Conservation (phyloP, 257 asterid species). For the Primulina tabacum region DNA sequence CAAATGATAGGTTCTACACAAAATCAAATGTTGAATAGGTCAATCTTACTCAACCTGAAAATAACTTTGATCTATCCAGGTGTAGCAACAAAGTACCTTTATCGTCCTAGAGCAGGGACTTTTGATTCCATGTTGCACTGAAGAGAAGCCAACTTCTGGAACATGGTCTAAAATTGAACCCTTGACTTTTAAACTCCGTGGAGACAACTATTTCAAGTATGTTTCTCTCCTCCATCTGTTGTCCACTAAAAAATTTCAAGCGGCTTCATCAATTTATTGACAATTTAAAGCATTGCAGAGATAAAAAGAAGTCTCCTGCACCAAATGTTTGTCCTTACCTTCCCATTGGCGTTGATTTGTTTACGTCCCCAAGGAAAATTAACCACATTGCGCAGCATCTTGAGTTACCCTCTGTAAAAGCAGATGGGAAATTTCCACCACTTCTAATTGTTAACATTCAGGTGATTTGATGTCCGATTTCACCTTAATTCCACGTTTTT, state of each 20-base stretch:
- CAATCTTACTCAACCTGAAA: slow-evolving; percentile 4
- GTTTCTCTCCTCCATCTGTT: slow-evolving; percentile 9
- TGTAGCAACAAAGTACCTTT: slow-evolving; percentile 53
- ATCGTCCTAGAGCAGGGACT: slow-evolving; percentile 78
- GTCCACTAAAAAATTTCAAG: background rate
- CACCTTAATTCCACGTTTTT: background rate
- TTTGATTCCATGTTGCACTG: slow-evolving; percentile 52
- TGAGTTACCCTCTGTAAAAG: slow-evolving; percentile 60
- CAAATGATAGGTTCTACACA: background rate
- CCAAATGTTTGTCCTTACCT: slow-evolving; percentile 55
- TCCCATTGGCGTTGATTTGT: slow-evolving; percentile 82
- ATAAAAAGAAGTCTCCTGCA: slow-evolving; percentile 82
- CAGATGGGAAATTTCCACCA: slow-evolving; percentile 52
- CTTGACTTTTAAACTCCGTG: slow-evolving; percentile 70
- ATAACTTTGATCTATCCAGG: slow-evolving; percentile 35
- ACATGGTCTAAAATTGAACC: slow-evolving; percentile 72
- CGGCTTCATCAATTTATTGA: slow-evolving; percentile 18
- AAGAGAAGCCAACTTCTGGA: slow-evolving; percentile 60
- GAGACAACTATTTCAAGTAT: slow-evolving; percentile 68
- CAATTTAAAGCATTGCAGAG: slow-evolving; percentile 47
- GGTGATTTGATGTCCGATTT: slow-evolving; percentile 32
- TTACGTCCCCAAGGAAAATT: slow-evolving; percentile 62
- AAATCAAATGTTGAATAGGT: background rate
- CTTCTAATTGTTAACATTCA: slow-evolving; percentile 85
- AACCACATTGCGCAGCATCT: slow-evolving; percentile 84